Evolutionary conservation across 2,329 filamentous ascomycete genomes (phyloP), one percentile per base, ranked within the genome.

Genomic region (Cladobotryum protrusum): DNA sequence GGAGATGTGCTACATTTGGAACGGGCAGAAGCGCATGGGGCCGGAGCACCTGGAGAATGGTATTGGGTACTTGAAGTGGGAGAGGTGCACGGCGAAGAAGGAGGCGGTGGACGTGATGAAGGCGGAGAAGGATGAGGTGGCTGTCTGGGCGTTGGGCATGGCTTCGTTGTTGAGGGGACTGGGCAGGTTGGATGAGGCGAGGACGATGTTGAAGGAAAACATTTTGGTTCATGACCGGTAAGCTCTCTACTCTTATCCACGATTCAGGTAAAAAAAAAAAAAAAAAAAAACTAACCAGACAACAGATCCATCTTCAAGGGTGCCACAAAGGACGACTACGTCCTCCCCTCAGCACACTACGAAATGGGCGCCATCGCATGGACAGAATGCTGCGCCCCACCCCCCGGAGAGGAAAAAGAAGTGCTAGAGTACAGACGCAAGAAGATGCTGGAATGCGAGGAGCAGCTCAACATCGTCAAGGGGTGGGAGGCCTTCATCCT

Each of bases 1-100:
- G 60, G 93, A 97, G 71, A 95, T 97, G 86, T 84, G 87, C 12
- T 95, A 92, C 65, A 82, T 97, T 59, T 97, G 91, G 91, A 91
- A 89, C 61, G 92, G 91, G 1, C 83, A 82, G 59, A 92, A 88
- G 67, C 82, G 89, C 48, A 95, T 96, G 88, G 73, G 78, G 2
- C 59, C 69, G 1, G 69, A 71, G 0, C 79, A 92, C 52, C 72
- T 96, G 13, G 72, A 85, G 43, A 70, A 74, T 39, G 87, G 83
- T 0, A 64, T 89, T 35, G 68, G 64, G 1, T 77, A 78, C n/a
- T 69, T 96, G 11, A 72, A 74, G 0, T 95, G 80, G 79, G 70
- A 72, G 18, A 67, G 89, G 70, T 83, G 81, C 43, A 81, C 79
- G 1, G 72, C 70, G 5, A 55, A 65, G 4, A 61, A 65, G 0